These are phyloP conservation scores for Sporothrix euskadiensis DNA, from an alignment of 2,329 filamentous ascomycete species.

Conservation along the genomic window DNA sequence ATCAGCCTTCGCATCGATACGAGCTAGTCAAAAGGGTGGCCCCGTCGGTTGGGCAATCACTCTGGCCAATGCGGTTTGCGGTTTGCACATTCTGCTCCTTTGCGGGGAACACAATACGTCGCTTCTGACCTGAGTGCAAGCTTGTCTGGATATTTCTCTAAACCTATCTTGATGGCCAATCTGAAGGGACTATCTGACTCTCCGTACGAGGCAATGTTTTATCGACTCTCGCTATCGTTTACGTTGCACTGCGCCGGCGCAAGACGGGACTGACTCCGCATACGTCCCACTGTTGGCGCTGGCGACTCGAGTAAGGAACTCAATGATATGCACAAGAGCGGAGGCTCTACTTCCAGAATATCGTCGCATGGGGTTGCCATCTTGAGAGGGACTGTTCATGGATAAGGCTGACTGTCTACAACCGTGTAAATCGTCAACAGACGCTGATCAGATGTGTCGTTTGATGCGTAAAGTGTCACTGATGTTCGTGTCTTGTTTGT, in stretches of 20 bases:
- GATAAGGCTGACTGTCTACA: conserved; percentile 1
- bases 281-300: not conserved
- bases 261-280: conserved; percentile 9
- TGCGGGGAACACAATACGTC: not conserved
- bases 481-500: too few relatives aligned
- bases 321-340: not conserved
- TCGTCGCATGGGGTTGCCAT: not conserved
- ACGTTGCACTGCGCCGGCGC: not conserved
- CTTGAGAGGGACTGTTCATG: not conserved
- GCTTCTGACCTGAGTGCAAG: not conserved
- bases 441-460: not conserved
- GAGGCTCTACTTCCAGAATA: not conserved
- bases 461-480: not conserved
- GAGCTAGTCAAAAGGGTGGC: not conserved
- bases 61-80: not conserved
- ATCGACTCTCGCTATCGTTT: not conserved
- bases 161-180: not conserved
- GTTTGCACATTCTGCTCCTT: not conserved
- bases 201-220: not conserved
- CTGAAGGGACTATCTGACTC: not conserved
- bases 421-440: not conserved
- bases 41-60: not conserved
- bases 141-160: not conserved
- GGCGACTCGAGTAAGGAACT: not conserved
- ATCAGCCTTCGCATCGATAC: not conserved